phyloP scores from a whole-genome alignment of 179 eudicot genomes.

The Silene noctiflora region DNA sequence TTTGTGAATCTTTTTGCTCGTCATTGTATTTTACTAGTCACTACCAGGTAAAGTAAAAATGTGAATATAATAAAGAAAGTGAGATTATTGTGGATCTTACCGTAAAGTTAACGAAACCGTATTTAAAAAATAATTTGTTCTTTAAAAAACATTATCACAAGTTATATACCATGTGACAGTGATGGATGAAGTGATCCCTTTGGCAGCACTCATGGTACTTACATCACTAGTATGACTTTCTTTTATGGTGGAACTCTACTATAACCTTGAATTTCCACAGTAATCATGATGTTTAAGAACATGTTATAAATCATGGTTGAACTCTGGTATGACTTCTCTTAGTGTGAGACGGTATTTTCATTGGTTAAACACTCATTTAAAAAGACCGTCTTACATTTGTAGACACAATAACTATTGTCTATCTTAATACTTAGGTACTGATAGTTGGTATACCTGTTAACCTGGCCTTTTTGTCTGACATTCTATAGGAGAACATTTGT shows the following conservation, averaged over 20 bases:
- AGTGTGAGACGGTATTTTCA: too few species aligned
- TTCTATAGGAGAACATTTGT: not conserved
- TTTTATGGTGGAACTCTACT: not conserved
- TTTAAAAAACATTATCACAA: conserved; percentile 6
- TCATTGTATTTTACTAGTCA: too few species aligned
- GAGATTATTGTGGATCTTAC: not conserved
- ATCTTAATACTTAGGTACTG: too few species aligned
- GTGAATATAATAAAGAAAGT: not conserved
- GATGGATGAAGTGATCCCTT: not conserved
- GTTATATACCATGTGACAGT: not conserved
- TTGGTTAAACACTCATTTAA: too few species aligned
- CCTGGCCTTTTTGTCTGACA: too few species aligned
- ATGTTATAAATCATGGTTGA: too few species aligned
- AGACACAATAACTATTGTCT: too few species aligned
- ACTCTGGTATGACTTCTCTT: too few species aligned
- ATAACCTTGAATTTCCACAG: not conserved
- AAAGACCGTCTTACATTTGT: too few species aligned
- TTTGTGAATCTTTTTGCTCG: too few species aligned
- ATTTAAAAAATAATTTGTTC: not conserved
- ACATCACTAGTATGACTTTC: conserved; percentile 1
- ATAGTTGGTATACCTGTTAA: too few species aligned
- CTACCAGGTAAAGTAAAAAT: not conserved
- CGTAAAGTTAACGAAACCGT: not conserved
- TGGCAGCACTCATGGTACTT: not conserved
- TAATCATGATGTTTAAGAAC: not conserved